Percentiles rank a stretch among this genome's conserved stretches.
phyloP scores from a whole-genome alignment of 352 stramenopile species.

The Phytophthora ramorum region DNA sequence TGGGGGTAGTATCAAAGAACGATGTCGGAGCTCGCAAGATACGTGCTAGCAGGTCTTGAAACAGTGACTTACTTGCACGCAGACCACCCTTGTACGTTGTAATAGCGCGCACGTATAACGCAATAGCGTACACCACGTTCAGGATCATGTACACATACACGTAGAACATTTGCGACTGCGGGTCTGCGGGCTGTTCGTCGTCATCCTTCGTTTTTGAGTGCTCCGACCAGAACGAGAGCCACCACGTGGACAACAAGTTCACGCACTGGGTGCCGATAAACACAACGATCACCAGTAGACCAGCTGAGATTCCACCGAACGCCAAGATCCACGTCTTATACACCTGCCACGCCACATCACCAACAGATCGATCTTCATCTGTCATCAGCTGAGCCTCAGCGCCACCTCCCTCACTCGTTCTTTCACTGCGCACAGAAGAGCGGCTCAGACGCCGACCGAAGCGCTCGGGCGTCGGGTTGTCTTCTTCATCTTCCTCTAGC shows the following conservation, averaged over 20 bases:
- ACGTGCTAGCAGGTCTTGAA: conserved; percentile 81
- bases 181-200: conserved; percentile 15
- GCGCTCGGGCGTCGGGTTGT: conserved; percentile 41
- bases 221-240: conserved; percentile 54
- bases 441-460: conserved; percentile 49
- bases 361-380: conserved; percentile 73
- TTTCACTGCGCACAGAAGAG: conserved; percentile 61
- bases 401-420: conserved; percentile 44
- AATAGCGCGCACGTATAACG: conserved; percentile 73
- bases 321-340: conserved; percentile 76
- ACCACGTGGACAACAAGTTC: conserved; percentile 77
- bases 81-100: conserved; percentile 66
- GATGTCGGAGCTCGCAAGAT: conserved; percentile 86
- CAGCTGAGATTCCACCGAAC: conserved; percentile 64
- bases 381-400: conserved; percentile 55
- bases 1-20: conserved; percentile 88
- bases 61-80: conserved; percentile 62
- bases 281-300: conserved; percentile 47
- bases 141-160: conserved; percentile 87
- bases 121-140: conserved; percentile 59
- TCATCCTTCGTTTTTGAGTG: conserved; percentile 30
- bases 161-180: conserved; percentile 75
- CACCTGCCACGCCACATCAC: conserved; percentile 65
- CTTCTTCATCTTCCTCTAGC: conserved; percentile 51
- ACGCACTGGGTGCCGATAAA: conserved; percentile 56